Evolutionary conservation across 352 stramenopile genomes (phyloP), one percentile per base, ranked within the genome.

Genomic region (Pythium monospermum): DNA sequence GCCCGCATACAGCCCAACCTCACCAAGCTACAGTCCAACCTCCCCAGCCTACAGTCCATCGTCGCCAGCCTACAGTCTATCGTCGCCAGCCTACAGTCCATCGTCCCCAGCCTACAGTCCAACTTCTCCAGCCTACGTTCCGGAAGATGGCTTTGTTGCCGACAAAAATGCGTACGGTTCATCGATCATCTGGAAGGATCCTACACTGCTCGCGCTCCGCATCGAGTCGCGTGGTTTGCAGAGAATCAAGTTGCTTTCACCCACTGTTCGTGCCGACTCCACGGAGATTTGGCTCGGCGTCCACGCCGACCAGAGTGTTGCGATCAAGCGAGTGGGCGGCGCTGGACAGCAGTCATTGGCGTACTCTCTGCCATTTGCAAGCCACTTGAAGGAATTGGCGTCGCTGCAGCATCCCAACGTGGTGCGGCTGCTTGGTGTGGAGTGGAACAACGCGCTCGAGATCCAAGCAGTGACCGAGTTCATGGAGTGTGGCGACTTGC

Each of bases 401-500:
- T 41, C 39, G 2, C 21, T 68, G 11, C 39, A 39, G 23, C 43
- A 64, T 28, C 56, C 45, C 22, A 65, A 66, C 3, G 51, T 65
- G 25, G 56, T 66, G 19, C 30, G 41, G 16, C 50, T 69, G 18
- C 22, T 69, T 26, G 56, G 56, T 13, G 49, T 62, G 6, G 45
- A 45, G n/a, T 66, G 55, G 61, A 58, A 54, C 18, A 53, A 38
- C 15, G 45, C 18, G 23, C 4, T 42, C 4, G 32, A 50, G 16
- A 28, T 69, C n/a, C 32, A 37, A 7, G 56, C 38, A 0, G 31
- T 62, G 28, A 57, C 35, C 2, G 50, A 49, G 40, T 66, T 49
- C 19, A 55, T 55, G 42, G 50, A 61, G n/a, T 12, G 45, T 18
- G 61, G 61, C 18, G 50, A 64, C 26, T 37, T 69, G 10, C 55